Conservation (phyloP, 1,284 basidiomycete genomes). For the Melampsora americana region DNA sequence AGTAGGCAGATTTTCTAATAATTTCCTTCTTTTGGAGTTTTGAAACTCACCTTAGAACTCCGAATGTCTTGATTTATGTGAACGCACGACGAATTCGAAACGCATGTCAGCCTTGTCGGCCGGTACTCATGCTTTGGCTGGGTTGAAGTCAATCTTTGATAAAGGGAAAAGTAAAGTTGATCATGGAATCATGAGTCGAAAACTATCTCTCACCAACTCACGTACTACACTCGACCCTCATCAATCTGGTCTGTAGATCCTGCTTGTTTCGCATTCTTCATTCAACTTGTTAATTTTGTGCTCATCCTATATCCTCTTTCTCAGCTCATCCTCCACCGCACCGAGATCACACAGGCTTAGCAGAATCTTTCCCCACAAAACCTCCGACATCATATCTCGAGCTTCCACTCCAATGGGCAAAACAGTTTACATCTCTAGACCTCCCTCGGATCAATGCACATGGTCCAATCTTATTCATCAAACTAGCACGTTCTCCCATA, state of each 20-base stretch:
- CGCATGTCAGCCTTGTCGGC: slow-evolving; percentile 12
- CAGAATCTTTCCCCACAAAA: background rate
- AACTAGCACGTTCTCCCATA: slow-evolving; percentile 19
- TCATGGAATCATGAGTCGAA: background rate
- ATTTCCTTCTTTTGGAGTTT: background rate
- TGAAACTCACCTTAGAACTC: slow-evolving; percentile 17
- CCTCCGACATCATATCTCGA: slow-evolving; percentile 29
- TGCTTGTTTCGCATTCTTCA: background rate
- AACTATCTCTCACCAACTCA: background rate
- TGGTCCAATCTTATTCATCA: slow-evolving; percentile 40
- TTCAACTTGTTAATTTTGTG: background rate
- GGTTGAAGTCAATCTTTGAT: slow-evolving; percentile 37
- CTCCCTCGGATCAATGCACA: slow-evolving; percentile 32
- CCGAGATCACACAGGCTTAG: too few species aligned
- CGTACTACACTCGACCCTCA: background rate
- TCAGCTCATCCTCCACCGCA: too few species aligned
- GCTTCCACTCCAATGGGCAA: slow-evolving; percentile 39
- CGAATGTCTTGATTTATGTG: slow-evolving; percentile 26
- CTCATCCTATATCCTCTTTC: background rate
- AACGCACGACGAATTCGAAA: slow-evolving; percentile 8
- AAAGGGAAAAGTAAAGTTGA: slow-evolving; percentile 30
- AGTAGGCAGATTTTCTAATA: background rate
- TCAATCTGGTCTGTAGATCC: background rate
- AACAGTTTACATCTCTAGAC: slow-evolving; percentile 24
- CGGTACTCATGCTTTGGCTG: slow-evolving; percentile 29